Evolutionary conservation across 345 rosid species (phyloP).

Genomic region (Microthlaspi erraticum): DNA sequence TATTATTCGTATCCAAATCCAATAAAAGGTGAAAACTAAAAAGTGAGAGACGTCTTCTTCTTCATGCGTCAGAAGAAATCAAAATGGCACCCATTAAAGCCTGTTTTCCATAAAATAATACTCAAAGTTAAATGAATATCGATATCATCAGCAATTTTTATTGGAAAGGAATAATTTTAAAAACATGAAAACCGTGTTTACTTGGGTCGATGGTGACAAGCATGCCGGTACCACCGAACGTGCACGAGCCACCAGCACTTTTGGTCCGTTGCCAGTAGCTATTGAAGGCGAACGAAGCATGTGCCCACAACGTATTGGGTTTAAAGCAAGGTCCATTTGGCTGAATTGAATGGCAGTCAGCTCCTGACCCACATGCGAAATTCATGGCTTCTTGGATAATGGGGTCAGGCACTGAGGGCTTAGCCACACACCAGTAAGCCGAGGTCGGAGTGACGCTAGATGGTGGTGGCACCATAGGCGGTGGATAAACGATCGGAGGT

Average conservation of each 20-base stretch:
- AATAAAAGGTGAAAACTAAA: background rate
- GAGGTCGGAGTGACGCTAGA: slow-evolving; percentile 47
- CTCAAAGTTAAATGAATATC: background rate
- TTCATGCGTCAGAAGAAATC: slow-evolving; percentile 45
- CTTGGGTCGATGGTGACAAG: slow-evolving; percentile 93
- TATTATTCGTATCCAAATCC: slow-evolving; percentile 37
- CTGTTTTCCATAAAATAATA: slow-evolving; percentile 39
- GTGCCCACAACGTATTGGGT: slow-evolving; percentile 79
- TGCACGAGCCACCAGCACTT: slow-evolving; percentile 74
- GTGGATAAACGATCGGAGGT: slow-evolving; percentile 85
- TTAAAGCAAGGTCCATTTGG: slow-evolving; percentile 71
- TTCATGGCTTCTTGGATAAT: slow-evolving; percentile 94
- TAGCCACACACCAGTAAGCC: slow-evolving; percentile 90
- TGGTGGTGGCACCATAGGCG: slow-evolving; percentile 71
- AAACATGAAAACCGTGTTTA: slow-evolving; percentile 42
- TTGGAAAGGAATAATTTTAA: background rate
- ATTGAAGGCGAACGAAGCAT: slow-evolving; percentile 91
- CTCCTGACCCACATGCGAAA: slow-evolving; percentile 90
- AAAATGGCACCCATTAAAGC: slow-evolving; percentile 68
- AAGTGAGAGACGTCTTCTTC: slow-evolving; percentile 33
- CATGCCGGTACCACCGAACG: slow-evolving; percentile 93
- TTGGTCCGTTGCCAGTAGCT: slow-evolving; percentile 93
- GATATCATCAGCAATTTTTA: background rate
- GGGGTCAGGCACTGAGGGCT: slow-evolving; percentile 94
- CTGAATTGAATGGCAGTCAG: slow-evolving; percentile 76